Evolutionary conservation across 345 rosid species (phyloP), one percentile per base, ranked within the genome.

Genomic region (Xanthoceras sorbifolium): DNA sequence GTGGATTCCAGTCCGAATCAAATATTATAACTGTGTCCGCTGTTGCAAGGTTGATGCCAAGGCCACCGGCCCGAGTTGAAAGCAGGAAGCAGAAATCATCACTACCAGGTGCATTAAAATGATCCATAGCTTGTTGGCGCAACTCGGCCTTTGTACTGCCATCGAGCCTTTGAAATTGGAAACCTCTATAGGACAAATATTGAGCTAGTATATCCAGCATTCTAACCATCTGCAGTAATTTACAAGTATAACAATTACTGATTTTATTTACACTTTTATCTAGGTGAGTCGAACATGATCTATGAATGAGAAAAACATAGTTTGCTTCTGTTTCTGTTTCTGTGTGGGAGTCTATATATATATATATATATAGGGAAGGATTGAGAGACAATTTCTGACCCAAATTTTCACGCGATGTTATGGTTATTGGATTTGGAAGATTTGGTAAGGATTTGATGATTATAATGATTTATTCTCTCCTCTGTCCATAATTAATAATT

Each of bases 1-100:
- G 98, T 11, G 98, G 98, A 83, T 97, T 97, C 99, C 98, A 97
- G 83, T 97, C 99, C 32, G 98, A 94, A 87, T 97, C 99, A 90
- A 97, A 97, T 85, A 97, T 94, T 72, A 97, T 95, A 78, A 97
- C 98, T 44, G 99, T 94, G 86, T 97, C 97, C 29, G 97, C 99
- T 55, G 98, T 94, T 68, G 98, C 98, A 75, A 97, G 98, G 84
- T 97, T 94, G 78, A 97, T 97, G 70, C 99, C 99, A 76, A 97
- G 91, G 78, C 99, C 99, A 79, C 99, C 99, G 71, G 98, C 99
- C 74, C 99, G 89, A 67, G 99, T 97, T 31, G 99, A 97, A 79
- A 97, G 97, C 81, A 97, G 97, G 82, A 97, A 97, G 88, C 98
- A 94, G 80, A 97, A 97, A 91, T 97, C 98, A 74, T 97, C 99